Conservation (phyloP, 2,329 filamentous ascomycete genomes). For the Epichloe uncinata region DNA sequence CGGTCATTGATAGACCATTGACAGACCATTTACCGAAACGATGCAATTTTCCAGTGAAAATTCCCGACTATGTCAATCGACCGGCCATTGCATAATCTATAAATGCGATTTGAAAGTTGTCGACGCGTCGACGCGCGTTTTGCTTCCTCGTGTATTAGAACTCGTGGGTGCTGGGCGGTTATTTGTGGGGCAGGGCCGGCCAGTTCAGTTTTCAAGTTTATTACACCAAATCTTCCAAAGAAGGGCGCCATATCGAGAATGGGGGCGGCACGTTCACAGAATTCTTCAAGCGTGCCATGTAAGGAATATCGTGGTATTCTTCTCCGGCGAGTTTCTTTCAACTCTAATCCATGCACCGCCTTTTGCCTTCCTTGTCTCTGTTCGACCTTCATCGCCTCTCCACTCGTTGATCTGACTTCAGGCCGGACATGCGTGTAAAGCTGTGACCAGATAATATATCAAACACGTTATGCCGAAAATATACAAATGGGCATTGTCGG, state of each 20-base stretch:
- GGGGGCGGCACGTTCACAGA: too few relatives aligned
- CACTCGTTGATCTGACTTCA: background rate
- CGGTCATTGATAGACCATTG: background rate
- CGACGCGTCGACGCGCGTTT: background rate
- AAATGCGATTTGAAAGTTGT: background rate
- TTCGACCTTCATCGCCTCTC: background rate
- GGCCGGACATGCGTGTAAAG: background rate
- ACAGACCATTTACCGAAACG: background rate
- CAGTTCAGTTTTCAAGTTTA: too few relatives aligned
- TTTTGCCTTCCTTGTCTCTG: background rate
- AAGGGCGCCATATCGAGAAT: too few relatives aligned
- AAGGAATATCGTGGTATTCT: background rate
- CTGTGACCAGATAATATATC: background rate
- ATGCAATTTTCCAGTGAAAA: background rate
- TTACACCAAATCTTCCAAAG: too few relatives aligned
- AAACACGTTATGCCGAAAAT: slow-evolving; percentile 1
- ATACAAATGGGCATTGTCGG: background rate
- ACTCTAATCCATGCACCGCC: background rate
- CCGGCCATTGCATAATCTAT: background rate
- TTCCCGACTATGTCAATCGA: background rate
- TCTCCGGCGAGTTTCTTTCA: background rate
- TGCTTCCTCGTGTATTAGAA: background rate
- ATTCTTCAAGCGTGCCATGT: background rate
- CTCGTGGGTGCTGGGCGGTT: background rate
- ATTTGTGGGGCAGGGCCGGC: background rate